A percentile compares a stretch with the other conserved stretches of the same genome.
These are phyloP conservation scores for Yamadazyma jaroonii DNA, from an alignment of 1,139 yeast species.

Conservation along the genomic window DNA sequence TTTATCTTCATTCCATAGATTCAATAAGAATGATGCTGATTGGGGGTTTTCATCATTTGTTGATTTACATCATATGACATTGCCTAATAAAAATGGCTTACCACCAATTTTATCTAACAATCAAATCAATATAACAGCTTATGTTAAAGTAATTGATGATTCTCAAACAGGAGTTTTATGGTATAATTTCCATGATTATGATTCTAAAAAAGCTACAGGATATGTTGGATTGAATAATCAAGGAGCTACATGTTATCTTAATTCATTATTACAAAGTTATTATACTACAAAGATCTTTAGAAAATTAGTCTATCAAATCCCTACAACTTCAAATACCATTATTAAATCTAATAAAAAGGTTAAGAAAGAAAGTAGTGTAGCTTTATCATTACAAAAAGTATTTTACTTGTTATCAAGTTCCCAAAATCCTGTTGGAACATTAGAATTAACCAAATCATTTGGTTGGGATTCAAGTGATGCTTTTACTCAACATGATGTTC, in stretches of 20 bases:
- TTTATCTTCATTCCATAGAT: slow-evolving; percentile 80
- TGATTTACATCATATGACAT: slow-evolving; percentile 50
- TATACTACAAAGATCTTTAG: slow-evolving; percentile 83
- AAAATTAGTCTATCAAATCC: slow-evolving; percentile 83
- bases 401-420: slow-evolving; percentile 79
- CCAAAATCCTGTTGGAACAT: slow-evolving; percentile 73
- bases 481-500: slow-evolving; percentile 97
- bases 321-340: slow-evolving; percentile 50
- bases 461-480: slow-evolving; percentile 98
- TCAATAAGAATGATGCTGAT: slow-evolving; percentile 72
- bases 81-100: slow-evolving; percentile 9
- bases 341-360: slow-evolving; percentile 31
- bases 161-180: slow-evolving; percentile 89
- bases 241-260: slow-evolving; percentile 97
- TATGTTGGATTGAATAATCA: slow-evolving; percentile 92
- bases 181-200: slow-evolving; percentile 83
- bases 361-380: slow-evolving; percentile 48
- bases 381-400: slow-evolving; percentile 82
- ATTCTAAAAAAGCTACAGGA: slow-evolving; percentile 85
- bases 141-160: slow-evolving; percentile 75
- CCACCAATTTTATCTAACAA: slow-evolving; percentile 50
- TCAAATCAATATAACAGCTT: slow-evolving; percentile 69
- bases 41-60: slow-evolving; percentile 93
- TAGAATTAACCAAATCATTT: slow-evolving; percentile 84
- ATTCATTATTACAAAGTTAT: slow-evolving; percentile 86